phyloP scores from a whole-genome alignment of 139 green algal genomes.

The Chlamydomonas asymmetrica region DNA sequence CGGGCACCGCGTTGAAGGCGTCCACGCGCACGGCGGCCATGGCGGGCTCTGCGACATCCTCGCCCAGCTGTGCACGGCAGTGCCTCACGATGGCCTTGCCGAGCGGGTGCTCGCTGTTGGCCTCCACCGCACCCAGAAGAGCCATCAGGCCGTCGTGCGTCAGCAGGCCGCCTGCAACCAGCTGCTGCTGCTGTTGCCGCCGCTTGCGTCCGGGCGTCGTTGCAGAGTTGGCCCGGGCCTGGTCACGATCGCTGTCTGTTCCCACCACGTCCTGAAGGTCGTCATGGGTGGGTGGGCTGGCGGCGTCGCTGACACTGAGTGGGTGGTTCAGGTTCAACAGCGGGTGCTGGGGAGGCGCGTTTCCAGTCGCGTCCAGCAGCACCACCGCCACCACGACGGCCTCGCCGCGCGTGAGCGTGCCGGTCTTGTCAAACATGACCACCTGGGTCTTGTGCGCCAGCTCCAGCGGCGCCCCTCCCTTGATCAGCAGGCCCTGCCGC shows the following conservation, averaged over 20 bases:
- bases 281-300: no score
- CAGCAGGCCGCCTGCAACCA: no score
- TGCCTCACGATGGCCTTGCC: constrained; percentile 73
- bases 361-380: constrained; percentile 28
- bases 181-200: no score
- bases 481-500: constrained; percentile 31
- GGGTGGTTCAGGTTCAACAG: no score
- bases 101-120: constrained; percentile 83
- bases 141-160: no score
- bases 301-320: no score
- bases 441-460: constrained; percentile 30
- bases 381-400: constrained; percentile 60
- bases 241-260: no score
- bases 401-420: constrained; percentile 86
- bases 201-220: no score
- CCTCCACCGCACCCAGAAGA: constrained; percentile 78
- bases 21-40: constrained; percentile 1
- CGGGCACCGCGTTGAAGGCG: constrained; percentile 22
- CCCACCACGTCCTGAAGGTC: no score
- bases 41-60: no score
- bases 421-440: constrained; percentile 97
- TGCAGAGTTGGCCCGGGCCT: no score
- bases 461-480: constrained; percentile 50
- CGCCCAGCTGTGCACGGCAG: background rate
- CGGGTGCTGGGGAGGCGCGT: no score